A percentile compares a stretch with the other conserved stretches of the same genome.
Evolutionary conservation across 192 early-diverging fungal species (phyloP).

Genomic region (Coemansia sp.): DNA sequence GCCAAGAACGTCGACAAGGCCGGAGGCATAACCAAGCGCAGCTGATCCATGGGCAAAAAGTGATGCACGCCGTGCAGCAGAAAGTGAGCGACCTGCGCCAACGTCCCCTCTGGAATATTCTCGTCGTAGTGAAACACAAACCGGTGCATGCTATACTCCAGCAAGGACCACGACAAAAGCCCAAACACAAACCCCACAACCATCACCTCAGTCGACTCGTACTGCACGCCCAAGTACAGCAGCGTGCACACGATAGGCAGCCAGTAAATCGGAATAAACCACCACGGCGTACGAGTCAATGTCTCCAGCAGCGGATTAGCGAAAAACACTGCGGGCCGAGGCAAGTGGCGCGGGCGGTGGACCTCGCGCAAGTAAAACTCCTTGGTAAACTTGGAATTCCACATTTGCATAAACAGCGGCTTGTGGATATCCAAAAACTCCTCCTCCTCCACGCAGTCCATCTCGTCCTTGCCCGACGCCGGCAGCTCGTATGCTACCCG

Average conservation of each 20-base stretch:
- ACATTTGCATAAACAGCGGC: conserved; percentile 83
- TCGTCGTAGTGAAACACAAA: conserved; percentile 94
- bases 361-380: conserved; percentile 88
- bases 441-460: conserved; percentile 50
- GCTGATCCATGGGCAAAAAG: conserved; percentile 92
- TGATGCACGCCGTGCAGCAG: conserved; percentile 94
- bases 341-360: conserved; percentile 81
- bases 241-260: conserved; percentile 61
- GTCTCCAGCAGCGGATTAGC: conserved; percentile 68
- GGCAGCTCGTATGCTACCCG: conserved; percentile 50
- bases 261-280: conserved; percentile 84
- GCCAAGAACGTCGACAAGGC: conserved; percentile 62
- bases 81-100: conserved; percentile 79
- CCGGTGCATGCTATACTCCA: conserved; percentile 90
- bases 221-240: conserved; percentile 30
- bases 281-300: conserved; percentile 92
- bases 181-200: conserved; percentile 63
- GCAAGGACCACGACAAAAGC: conserved; percentile 76
- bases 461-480: conserved; percentile 54
- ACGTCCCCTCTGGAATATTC: conserved; percentile 77
- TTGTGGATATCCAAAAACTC: conserved; percentile 79
- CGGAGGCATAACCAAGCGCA: conserved; percentile 97
- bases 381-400: conserved; percentile 67
- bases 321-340: conserved; percentile 81
- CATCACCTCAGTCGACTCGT: conserved; percentile 31